These are phyloP conservation scores for Populus nigra DNA, from an alignment of 345 rosid species.

Conservation along the genomic window DNA sequence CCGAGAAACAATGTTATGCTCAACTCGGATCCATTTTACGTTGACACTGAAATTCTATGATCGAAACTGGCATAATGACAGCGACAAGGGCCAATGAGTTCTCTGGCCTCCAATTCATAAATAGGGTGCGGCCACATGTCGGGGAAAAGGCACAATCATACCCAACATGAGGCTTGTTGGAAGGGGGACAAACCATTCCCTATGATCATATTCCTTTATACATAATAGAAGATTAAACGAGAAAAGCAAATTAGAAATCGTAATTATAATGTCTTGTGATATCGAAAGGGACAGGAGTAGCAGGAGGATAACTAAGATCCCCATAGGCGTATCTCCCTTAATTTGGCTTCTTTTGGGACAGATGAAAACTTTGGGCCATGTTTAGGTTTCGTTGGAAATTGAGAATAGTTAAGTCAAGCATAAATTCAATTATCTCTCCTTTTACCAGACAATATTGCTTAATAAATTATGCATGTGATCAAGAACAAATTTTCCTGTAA, in stretches of 20 bases:
- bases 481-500: not conserved
- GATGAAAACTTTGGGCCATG: not conserved
- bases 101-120: constrained; percentile 15
- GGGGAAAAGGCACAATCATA: constrained; percentile 22
- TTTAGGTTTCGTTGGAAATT: not conserved
- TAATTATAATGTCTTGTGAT: not conserved
- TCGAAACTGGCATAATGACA: not conserved
- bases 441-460: not conserved
- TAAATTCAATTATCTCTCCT: not conserved
- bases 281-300: too few relatives aligned
- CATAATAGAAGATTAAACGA: not conserved
- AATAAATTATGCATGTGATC: not conserved
- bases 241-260: not conserved
- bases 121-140: constrained; percentile 37
- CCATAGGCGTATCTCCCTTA: not conserved
- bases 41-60: not conserved
- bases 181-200: constrained; percentile 32
- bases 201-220: not conserved
- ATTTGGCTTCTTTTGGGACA: not conserved
- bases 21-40: not conserved
- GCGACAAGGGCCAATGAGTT: not conserved
- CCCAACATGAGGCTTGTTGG: constrained; percentile 26
- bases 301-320: not conserved
- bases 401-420: not conserved
- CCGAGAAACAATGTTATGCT: not conserved